A percentile compares a stretch with the other conserved stretches of the same genome.
Conservation (phyloP, 148 eudicot species). For the Tetragonia tetragonoides region DNA sequence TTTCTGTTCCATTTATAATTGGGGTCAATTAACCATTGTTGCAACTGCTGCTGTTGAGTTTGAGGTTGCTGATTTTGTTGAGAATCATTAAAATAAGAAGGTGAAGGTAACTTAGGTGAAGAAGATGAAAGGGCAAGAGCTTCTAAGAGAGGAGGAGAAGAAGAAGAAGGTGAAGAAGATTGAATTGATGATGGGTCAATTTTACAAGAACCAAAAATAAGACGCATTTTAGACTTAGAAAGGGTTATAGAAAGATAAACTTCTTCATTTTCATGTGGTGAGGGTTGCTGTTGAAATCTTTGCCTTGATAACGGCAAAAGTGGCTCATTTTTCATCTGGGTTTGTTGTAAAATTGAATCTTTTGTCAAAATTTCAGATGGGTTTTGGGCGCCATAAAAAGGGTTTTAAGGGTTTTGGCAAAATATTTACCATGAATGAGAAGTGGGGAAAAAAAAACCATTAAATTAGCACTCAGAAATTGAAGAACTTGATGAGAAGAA, state of each 20-base stretch:
- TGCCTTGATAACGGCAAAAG: slow-evolving; percentile 49
- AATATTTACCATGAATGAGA: too few relatives aligned
- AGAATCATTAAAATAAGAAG: neutral
- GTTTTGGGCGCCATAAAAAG: slow-evolving; percentile 17
- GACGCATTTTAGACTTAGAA: slow-evolving; percentile 61
- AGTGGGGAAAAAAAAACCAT: too few relatives aligned
- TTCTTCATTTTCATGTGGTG: slow-evolving; percentile 63
- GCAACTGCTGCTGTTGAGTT: slow-evolving; percentile 16
- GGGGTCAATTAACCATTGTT: slow-evolving; percentile 62
- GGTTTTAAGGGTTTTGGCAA: too few relatives aligned
- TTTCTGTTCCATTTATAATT: slow-evolving; percentile 36
- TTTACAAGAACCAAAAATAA: slow-evolving; percentile 61
- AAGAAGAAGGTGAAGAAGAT: slow-evolving; percentile 10
- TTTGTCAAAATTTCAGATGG: neutral
- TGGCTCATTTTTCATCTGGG: slow-evolving; percentile 69
- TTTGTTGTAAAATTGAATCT: slow-evolving; percentile 18
- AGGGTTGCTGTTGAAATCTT: slow-evolving; percentile 26
- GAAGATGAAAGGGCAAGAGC: slow-evolving; percentile 34
- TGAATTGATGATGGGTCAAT: slow-evolving; percentile 20
- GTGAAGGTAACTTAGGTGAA: slow-evolving; percentile 13
- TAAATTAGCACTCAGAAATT: too few relatives aligned
- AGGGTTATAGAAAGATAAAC: slow-evolving; percentile 52
- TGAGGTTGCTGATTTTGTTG: neutral
- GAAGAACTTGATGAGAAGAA: too few relatives aligned
- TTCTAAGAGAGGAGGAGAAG: slow-evolving; percentile 31